Conservation (phyloP, 306 rosid species). For the Ziziphus jujuba region DNA sequence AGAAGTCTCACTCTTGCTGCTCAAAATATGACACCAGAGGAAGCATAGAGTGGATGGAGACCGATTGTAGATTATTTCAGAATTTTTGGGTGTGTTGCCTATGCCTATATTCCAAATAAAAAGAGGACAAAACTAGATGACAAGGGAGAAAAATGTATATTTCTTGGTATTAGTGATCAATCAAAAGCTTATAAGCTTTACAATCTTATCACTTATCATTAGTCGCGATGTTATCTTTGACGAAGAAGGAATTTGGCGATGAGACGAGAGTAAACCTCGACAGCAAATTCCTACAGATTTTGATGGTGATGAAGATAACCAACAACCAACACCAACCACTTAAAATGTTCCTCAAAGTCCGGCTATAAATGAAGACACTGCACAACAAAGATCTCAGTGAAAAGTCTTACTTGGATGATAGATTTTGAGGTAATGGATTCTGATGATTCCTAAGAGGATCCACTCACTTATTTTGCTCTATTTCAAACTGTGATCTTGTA, state of each 20-base stretch:
- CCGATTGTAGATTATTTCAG: neutral
- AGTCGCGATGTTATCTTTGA: neutral
- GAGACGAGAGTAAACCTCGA: neutral
- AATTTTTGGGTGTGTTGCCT: neutral
- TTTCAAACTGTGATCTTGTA: neutral
- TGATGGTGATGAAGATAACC: neutral
- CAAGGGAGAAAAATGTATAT: neutral
- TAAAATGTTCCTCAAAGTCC: too few relatives aligned
- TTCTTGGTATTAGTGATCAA: neutral
- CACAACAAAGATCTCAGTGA: too few relatives aligned
- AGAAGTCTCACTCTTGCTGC: neutral
- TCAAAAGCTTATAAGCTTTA: neutral
- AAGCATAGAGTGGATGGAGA: neutral
- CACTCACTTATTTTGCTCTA: neutral
- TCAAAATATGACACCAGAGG: neutral
- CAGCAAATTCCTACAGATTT: neutral
- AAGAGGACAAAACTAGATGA: neutral
- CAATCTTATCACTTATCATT: neutral
- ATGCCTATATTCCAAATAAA: neutral
- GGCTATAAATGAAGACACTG: too few relatives aligned
- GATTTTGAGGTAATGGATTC: slow-evolving; percentile 9
- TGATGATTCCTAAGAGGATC: neutral
- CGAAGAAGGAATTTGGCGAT: neutral
- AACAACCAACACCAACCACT: too few relatives aligned
- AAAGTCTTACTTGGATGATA: neutral